Conservation (phyloP, 176 grass and related monocot genomes). For the Stipa capillata region DNA sequence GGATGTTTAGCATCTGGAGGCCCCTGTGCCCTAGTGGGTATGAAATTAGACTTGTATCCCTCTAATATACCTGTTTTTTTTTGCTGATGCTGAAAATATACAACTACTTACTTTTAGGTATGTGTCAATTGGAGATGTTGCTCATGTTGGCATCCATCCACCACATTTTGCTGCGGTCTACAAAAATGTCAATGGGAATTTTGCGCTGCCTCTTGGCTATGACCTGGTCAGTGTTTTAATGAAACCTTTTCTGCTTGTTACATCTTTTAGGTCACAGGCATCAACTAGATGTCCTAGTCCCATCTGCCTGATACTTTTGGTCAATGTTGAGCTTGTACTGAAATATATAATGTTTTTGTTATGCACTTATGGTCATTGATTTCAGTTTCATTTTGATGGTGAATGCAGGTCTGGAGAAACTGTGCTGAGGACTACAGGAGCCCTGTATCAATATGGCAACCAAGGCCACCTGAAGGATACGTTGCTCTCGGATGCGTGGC, state of each 20-base stretch:
- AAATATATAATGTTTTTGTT: not conserved
- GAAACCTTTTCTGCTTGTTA: not conserved
- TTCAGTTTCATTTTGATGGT: constrained; percentile 2
- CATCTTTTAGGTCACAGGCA: not conserved
- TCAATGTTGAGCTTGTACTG: constrained; percentile 4
- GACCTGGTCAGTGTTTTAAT: constrained; percentile 68
- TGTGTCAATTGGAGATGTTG: constrained; percentile 83
- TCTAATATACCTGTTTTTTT: constrained; percentile 20
- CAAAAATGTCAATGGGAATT: constrained; percentile 59
- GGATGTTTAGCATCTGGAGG: constrained; percentile 79
- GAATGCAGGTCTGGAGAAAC: constrained; percentile 83
- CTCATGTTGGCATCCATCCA: constrained; percentile 59
- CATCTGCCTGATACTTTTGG: not conserved
- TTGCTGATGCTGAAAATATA: not conserved
- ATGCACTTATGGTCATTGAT: not conserved
- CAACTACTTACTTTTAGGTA: constrained; percentile 49
- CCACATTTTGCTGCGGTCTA: constrained; percentile 69
- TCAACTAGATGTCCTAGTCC: not conserved
- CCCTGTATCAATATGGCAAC: constrained; percentile 79
- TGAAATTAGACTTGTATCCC: not conserved
- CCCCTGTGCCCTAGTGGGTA: constrained; percentile 83
- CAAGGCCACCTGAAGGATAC: constrained; percentile 76
- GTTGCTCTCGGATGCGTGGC: constrained; percentile 74
- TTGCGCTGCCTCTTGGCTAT: constrained; percentile 77
- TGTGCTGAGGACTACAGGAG: constrained; percentile 65